These are phyloP conservation scores for Tetracladium setigerum DNA, from an alignment of 495 filamentous ascomycete genomes.

Conservation along the genomic window DNA sequence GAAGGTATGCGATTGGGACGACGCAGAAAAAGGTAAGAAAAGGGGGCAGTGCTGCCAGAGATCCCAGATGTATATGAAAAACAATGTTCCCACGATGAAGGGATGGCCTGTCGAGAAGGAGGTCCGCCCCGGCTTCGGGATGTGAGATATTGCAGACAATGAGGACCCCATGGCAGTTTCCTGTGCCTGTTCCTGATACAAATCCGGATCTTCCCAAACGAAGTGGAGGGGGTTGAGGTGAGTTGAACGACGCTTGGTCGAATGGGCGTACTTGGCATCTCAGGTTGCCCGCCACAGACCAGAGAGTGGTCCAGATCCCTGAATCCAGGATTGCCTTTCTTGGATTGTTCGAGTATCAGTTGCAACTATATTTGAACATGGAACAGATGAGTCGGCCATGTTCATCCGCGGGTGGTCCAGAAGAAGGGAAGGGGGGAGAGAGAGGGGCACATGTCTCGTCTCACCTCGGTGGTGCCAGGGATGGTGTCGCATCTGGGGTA, in stretches of 20 bases:
- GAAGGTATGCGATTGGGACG: slow-evolving; percentile 23
- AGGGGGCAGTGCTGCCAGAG: slow-evolving; percentile 23
- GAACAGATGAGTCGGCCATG: slow-evolving; percentile 8
- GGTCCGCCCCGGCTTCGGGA: slow-evolving; percentile 19
- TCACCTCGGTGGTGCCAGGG: slow-evolving; percentile 17
- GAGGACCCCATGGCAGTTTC: slow-evolving; percentile 14
- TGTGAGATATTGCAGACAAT: slow-evolving; percentile 1
- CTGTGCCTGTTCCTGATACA: slow-evolving; percentile 21
- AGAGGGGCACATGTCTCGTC: slow-evolving; percentile 10
- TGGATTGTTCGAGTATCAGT: not conserved
- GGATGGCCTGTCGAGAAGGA: slow-evolving; percentile 14
- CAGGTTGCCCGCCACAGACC: no score
- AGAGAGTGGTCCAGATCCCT: not conserved
- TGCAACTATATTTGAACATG: not conserved
- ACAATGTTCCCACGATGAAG: slow-evolving; percentile 15
- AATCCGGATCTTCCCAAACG: slow-evolving; percentile 20
- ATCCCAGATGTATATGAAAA: slow-evolving; percentile 25
- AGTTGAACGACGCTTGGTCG: slow-evolving; percentile 16
- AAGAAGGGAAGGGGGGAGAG: slow-evolving; percentile 22
- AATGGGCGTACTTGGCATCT: slow-evolving; percentile 9
- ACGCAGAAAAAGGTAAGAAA: slow-evolving; percentile 19
- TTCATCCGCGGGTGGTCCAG: slow-evolving; percentile 16
- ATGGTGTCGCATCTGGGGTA: slow-evolving; percentile 18
- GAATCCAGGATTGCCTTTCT: slow-evolving; percentile 1
- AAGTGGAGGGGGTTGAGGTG: slow-evolving; percentile 7